Evolutionary conservation across 352 stramenopile genomes (phyloP), one percentile per base, ranked within the genome.

Genomic region (Phytophthora cactorum): DNA sequence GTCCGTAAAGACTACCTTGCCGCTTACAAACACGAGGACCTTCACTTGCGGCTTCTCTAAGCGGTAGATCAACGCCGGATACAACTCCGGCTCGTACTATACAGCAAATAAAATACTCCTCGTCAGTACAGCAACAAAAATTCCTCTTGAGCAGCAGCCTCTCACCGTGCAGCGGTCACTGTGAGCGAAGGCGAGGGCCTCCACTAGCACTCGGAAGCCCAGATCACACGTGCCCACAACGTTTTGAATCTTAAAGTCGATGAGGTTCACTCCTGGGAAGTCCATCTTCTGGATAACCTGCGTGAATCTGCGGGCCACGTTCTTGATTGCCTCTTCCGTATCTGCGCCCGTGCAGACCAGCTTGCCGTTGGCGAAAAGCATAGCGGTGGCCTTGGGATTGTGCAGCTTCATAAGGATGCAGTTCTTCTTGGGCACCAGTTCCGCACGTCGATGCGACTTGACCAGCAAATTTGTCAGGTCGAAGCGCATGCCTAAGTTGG

Each of bases 1-100:
- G 53, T 97, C 96, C 0, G 96, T 99, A 66, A 99, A 96, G 9
- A 99, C 97, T 32, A 99, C 87, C 70, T 99, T 99, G 4, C 98
- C 98, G 57, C 92, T 95, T 22, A 99, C 98, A 80, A 99, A 99
- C 55, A 99, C 98, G 22, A 99, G 80, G n/a, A 99, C 86, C 52
- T 99, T 98, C 11, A 99, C 94, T 57, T 98, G 94, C 27, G 97
- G 97, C 52, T 96, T 90, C 15, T 97, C 84, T 64, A 99, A 88
- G 12, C 97, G 89, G 79, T 99, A 99, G 77, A 99, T 99, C 15
- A 99, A 77, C 43, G 97, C 98, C 11, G 98, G 97, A 70, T 99
- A 99, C 34, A 99, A 73, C 75, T 99, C 98, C 4, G 98, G 98
- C 75, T 99, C 98, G 69, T 99, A 99, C 69, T 96, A 73, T 15